These are phyloP conservation scores for Cladosporium oxysporum DNA, from an alignment of 2,329 filamentous ascomycete species.

Conservation along the genomic window DNA sequence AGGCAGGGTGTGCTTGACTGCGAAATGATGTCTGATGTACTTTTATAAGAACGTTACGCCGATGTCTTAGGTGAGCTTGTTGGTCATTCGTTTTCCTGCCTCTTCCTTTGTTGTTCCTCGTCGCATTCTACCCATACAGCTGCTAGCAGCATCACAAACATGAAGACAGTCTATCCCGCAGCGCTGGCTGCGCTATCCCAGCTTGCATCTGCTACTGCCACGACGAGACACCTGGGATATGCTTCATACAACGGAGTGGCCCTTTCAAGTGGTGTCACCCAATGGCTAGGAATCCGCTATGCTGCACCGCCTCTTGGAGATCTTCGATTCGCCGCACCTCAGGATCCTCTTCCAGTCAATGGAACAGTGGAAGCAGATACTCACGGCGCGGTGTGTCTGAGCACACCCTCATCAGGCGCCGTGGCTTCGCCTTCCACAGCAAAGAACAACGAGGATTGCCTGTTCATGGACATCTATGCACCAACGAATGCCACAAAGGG, in stretches of 20 bases:
- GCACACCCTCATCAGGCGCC: background rate
- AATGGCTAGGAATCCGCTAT: slow-evolving; percentile 21
- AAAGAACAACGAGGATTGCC: slow-evolving; percentile 62
- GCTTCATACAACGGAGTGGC: slow-evolving; percentile 40
- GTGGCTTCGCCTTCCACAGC: slow-evolving; percentile 25
- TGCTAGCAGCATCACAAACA: background rate
- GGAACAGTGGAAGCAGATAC: slow-evolving; percentile 49
- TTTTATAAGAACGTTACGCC: background rate
- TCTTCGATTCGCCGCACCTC: slow-evolving; percentile 19
- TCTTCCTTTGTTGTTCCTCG: background rate
- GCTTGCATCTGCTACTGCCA: slow-evolving; percentile 37
- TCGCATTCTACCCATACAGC: background rate
- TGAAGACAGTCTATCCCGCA: slow-evolving; percentile 12
- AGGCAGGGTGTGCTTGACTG: background rate
- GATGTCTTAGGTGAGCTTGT: slow-evolving; percentile 14
- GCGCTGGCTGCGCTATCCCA: slow-evolving; percentile 5
- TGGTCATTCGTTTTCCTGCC: background rate
- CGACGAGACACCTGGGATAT: slow-evolving; percentile 65
- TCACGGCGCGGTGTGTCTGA: slow-evolving; percentile 42
- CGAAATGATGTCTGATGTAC: background rate
- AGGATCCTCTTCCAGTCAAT: background rate
- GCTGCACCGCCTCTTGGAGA: slow-evolving; percentile 18
- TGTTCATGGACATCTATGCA: slow-evolving; percentile 67
- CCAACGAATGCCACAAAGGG: slow-evolving; percentile 53
- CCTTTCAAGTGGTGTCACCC: slow-evolving; percentile 15